Percentiles rank a stretch among this genome's conserved stretches.
phyloP scores from a whole-genome alignment of 257 asterid species.

The Nyctanthes arbortristis region DNA sequence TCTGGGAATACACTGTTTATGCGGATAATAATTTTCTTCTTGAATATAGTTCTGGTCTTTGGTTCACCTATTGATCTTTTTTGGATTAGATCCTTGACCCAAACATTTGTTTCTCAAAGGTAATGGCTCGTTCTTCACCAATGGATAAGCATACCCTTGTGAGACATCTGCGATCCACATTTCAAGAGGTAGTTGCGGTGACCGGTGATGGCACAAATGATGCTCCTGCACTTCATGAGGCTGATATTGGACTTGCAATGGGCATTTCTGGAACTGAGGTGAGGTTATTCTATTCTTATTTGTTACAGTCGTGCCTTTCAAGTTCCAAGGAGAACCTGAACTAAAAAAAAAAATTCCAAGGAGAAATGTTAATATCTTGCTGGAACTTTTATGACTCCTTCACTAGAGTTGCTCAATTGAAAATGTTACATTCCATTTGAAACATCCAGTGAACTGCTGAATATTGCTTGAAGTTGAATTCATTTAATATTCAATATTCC shows the following conservation, averaged over 20 bases:
- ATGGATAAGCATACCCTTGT: conserved; percentile 89
- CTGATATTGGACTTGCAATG: conserved; percentile 97
- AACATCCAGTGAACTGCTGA: neutral
- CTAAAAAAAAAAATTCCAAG: too few species aligned
- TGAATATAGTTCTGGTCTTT: neutral
- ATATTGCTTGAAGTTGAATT: neutral
- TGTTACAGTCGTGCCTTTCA: conserved; percentile 1
- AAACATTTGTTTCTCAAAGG: conserved; percentile 40
- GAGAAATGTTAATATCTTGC: too few species aligned
- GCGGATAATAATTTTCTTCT: neutral
- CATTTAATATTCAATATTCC: neutral
- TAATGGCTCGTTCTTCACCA: conserved; percentile 96
- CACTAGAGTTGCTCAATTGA: neutral
- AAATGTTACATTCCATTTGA: too few species aligned
- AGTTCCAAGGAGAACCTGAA: neutral
- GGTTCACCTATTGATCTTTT: neutral
- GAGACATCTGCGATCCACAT: conserved; percentile 68
- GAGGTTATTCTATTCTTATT: conserved; percentile 21
- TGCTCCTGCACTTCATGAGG: conserved; percentile 98
- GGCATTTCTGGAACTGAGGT: conserved; percentile 97
- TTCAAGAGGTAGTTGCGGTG: conserved; percentile 90
- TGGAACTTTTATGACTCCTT: neutral
- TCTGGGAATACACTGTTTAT: neutral
- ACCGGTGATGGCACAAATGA: conserved; percentile 97
- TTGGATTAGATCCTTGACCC: neutral